A percentile compares a stretch with the other conserved stretches of the same genome.
Evolutionary conservation across 2,329 filamentous ascomycete species (phyloP).

Genomic region (Ceratocystis colombiana): DNA sequence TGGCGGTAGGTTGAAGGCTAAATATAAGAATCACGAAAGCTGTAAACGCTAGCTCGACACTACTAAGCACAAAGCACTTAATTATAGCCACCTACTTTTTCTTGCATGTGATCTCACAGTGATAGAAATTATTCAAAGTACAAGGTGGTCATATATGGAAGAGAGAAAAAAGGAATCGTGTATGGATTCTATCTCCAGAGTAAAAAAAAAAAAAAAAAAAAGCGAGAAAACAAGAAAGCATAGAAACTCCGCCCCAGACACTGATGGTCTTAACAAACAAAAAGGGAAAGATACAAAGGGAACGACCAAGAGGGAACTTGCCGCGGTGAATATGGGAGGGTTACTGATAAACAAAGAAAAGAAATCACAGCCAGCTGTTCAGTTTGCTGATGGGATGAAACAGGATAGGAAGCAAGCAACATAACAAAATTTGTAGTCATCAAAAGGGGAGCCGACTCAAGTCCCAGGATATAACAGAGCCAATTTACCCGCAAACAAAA

Average conservation of each 20-base stretch:
- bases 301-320: neutral
- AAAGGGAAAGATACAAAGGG: neutral
- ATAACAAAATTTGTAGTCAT: neutral
- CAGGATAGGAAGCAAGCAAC: neutral
- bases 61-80: no score
- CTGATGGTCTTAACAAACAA: neutral
- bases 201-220: neutral
- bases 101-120: no score
- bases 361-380: neutral
- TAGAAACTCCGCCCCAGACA: slow-evolving; percentile 5
- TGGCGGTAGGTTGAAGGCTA: no score
- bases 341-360: neutral
- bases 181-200: neutral
- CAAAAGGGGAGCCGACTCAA: neutral
- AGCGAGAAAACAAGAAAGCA: neutral
- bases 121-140: neutral
- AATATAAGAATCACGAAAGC: no score
- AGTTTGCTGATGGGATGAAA: neutral
- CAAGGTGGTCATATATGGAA: neutral
- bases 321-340: neutral
- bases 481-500: slow-evolving; percentile 9
- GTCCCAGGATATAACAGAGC: slow-evolving; percentile 9
- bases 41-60: no score
- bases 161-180: neutral
- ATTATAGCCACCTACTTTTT: no score